Percentiles rank a stretch among this genome's conserved stretches.
phyloP scores from a whole-genome alignment of 78 protist genomes.

The Acrasis kona region DNA sequence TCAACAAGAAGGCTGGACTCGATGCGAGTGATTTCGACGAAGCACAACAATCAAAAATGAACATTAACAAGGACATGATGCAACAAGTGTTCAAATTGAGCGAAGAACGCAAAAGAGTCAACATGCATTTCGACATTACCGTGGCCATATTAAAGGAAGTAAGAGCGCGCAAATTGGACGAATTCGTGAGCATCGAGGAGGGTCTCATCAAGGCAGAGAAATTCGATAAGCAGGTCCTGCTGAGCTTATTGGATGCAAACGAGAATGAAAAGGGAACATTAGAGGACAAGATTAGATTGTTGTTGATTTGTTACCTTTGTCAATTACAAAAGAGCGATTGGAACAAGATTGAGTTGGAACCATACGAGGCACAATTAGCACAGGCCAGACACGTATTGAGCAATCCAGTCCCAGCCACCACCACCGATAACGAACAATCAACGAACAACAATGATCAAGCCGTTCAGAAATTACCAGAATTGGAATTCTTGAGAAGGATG shows the following conservation, averaged over 20 bases:
- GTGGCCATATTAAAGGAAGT: background rate
- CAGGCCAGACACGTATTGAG: too few relatives aligned
- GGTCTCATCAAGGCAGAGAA: background rate
- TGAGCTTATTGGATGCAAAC: background rate
- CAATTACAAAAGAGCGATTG: too few relatives aligned
- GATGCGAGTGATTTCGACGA: background rate
- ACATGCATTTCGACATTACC: background rate
- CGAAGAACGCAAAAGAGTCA: background rate
- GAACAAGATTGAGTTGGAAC: too few relatives aligned
- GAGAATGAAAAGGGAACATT: background rate
- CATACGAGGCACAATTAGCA: too few relatives aligned
- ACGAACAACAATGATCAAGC: too few relatives aligned
- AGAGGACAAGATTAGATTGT: background rate
- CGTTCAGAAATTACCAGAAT: too few relatives aligned
- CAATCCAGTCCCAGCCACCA: too few relatives aligned
- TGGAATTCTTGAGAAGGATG: too few relatives aligned
- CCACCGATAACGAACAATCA: too few relatives aligned
- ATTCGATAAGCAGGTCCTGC: background rate
- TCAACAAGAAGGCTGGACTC: background rate
- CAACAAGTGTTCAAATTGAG: background rate
- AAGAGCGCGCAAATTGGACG: background rate
- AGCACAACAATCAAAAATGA: background rate
- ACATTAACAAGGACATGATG: background rate
- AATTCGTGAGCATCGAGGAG: background rate
- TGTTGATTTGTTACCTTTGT: background rate